Base-by-base conservation (phyloP, 768 basidiomycete species). In the Podaxis mareebaensis region DNA sequence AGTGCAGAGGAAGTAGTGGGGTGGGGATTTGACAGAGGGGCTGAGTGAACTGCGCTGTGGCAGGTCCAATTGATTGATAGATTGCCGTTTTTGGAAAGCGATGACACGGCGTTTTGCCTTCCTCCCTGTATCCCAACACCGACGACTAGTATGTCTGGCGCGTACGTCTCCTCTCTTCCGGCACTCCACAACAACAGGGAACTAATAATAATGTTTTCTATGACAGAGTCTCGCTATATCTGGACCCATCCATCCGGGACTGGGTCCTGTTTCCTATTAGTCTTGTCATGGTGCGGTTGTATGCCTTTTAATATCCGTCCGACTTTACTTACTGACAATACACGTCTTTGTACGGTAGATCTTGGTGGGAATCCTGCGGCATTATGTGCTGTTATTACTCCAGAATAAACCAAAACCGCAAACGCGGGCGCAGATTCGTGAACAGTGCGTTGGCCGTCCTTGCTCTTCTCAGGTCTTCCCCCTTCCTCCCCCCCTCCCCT, bases 251-350 rank as follows among this genome's bases (percentile, higher is more conserved):
- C 77, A 98, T 98, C 74, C 87, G 95, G 69, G 94, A 92, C 72
- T 93, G 90, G 91, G 89, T 98, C 49, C 77, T 98, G 63, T 95
- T 98, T 77, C 96, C 96, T 58, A 97, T 98, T 77, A 98, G 95
- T 57, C 80, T 97, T 65, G 95, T 98, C 73, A 97, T 97, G 95
- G 96, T 93, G 66, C 69, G 85, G 77, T 65, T 58, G 65, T 60
- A 33, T 40, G 55, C 48, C 38, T 7, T 1, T 10, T 48, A 54
- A 53, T 17, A 30, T 8, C 58, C 7, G 30, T 30, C 7, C 30
- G 30, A 30, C 13, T 49, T 59, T 36, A 12, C 24, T 33, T 64
- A 26, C 59, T 39, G 12, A 56, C 36, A 36, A 15, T 36, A 54
- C 28, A 15, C 38, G 57, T 58, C n/a, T 44, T 26, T 20, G 46